Base-by-base conservation (phyloP, 2,329 filamentous ascomycete species). In the Phialemoniopsis sp. region DNA sequence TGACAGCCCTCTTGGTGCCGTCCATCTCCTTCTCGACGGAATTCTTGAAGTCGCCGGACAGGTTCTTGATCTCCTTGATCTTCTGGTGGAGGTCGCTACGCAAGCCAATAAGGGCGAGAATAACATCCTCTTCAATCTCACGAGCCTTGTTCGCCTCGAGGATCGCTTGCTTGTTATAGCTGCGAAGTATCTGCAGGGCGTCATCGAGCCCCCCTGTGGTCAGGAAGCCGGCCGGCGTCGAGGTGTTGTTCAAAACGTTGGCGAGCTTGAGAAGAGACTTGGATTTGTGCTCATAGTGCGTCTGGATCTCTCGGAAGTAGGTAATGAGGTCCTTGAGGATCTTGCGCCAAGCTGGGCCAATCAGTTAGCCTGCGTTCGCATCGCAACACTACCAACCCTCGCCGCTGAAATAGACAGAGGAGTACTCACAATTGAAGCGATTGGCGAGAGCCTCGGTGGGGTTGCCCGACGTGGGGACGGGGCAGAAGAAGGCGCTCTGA, bases 21-120 rank as follows among this genome's bases (percentile, higher is more conserved):
- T 96, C 90, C 70, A 95, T 91, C 63, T 97, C 93, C 66, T 91
- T 95, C 18, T 95, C 89, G 9, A 98, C 89, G 0, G 85, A 87
- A 58, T 95, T 98, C 66, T 95, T 95, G 67, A 98, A 98, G 61
- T 98, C 93, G 13, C 89, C 87, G 6, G 89, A 87, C 13, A 98
- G 70, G 49, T 82, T 85, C 67, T 95, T 95, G 68, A 98, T 98
- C 65, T 98, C 93, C 64, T 97, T 98, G 62, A 95, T 95, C 69
- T 98, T 98, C 60, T 94, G 89, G 45, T 86, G 85, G 14, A 98
- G 71, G 60, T 98, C 93, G 54, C 82, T 90, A 42, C 93, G 74
- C 39, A 98, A 69, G 2, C 89, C 89, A 3, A 84, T 89, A 40
- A 98, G 71, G 38, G 91, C 89, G 37, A 87, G 72, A 47, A 97